Evolutionary conservation across 2,329 filamentous ascomycete species (phyloP), one percentile per base, ranked within the genome.

Genomic region (Diaporthe citrichinensis): DNA sequence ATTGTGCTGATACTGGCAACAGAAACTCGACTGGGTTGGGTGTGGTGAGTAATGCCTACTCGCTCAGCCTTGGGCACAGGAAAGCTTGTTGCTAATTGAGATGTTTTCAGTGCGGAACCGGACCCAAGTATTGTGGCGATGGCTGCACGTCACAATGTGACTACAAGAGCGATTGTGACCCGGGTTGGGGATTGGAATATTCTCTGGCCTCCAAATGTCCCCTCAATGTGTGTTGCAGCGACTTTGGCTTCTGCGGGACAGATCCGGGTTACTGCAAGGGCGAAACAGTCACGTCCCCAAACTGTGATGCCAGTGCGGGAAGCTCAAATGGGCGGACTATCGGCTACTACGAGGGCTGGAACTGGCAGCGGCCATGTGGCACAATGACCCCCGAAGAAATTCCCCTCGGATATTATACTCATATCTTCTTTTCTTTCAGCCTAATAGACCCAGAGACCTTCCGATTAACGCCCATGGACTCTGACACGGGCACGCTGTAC

Each of bases 151-250:
- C 53, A 2, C 17, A 57, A 20, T 57, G 28, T 34, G 53, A 57
- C 28, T 57, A 57, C 28, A 57, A 57, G 53, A 57, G 53, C 15
- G 53, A 57, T 2, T 57, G 53, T 57, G 53, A 57, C 53, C 53
- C 53, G 1, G 53, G 53, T 2, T 57, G 53, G 53, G 53, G 53
- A 2, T 23, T 57, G 15, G 53, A 57, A 5, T 57, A 23, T 23
- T 57, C 53, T 10, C 3, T 57, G 53, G 53, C 53, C 53, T 57
- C 53, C 6, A 57, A 57, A 12, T 57, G 53, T 3, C 53, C 53
- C 4, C 17, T 57, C 15, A 57, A 57, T 34, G 28, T 57, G 15
- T 57, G 53, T 3, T 34, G 53, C 53, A 57, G 53, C 28, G 28
- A 57, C 0, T 57, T 57, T 2, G 53, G 53, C 17, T 57, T 57